phyloP scores from a whole-genome alignment of 2,329 filamentous ascomycete genomes.

The Cryphonectria parasitica region DNA sequence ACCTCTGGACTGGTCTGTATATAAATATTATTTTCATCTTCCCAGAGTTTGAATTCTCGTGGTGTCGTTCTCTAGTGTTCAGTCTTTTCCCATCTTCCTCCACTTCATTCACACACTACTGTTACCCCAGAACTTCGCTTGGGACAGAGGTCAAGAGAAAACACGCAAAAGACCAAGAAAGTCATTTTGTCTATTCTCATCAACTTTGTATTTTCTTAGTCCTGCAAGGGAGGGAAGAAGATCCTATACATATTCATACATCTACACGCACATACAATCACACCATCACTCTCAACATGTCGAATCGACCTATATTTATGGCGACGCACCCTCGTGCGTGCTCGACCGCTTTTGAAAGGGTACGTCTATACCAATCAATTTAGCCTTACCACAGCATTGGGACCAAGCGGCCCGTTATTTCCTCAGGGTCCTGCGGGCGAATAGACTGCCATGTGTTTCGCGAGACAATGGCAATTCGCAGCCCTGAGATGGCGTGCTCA shows the following conservation, averaged over 20 bases:
- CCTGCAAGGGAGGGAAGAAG: neutral
- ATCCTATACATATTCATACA: neutral
- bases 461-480: slow-evolving; percentile 20
- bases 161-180: neutral
- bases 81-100: slow-evolving; percentile 4
- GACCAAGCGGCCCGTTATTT: slow-evolving; percentile 14
- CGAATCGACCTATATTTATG: slow-evolving; percentile 83
- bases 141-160: too few species aligned
- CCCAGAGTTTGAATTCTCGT: neutral
- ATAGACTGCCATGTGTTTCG: slow-evolving; percentile 4
- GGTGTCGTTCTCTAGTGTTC: neutral
- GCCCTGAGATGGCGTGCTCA: slow-evolving; percentile 29
- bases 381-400: slow-evolving; percentile 18
- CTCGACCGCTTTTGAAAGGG: slow-evolving; percentile 95
- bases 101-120: neutral
- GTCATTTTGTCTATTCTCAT: neutral
- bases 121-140: neutral
- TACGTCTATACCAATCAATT: slow-evolving; percentile 47
- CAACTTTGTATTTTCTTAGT: neutral
- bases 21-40: slow-evolving; percentile 26
- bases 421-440: slow-evolving; percentile 19
- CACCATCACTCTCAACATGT: slow-evolving; percentile 57
- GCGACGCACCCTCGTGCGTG: slow-evolving; percentile 93
- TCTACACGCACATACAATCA: slow-evolving; percentile 3
- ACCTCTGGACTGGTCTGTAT: slow-evolving; percentile 14